Evolutionary conservation across 2,329 filamentous ascomycete genomes (phyloP), one percentile per base, ranked within the genome.

Genomic region (Colletotrichum kahawae): DNA sequence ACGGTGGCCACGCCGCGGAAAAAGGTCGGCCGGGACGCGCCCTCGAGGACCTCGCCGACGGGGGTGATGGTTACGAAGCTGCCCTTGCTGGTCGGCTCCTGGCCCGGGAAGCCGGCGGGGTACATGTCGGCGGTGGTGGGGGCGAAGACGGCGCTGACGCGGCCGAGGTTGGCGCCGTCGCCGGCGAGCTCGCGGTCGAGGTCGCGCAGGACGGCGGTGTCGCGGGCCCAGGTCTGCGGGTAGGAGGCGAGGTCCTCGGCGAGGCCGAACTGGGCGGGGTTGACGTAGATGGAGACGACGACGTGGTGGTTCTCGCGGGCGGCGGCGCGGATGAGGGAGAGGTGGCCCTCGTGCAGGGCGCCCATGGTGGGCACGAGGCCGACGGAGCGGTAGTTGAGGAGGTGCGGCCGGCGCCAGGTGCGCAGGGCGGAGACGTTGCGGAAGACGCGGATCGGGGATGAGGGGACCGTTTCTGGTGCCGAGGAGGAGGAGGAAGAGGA

Each of bases 311-410:
- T 97, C 80, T 98, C 95, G 63, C 89, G 88, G 2, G 96, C 96
- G 4, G 97, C 97, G 79, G 93, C 91, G 74, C 95, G 94, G 80
- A 98, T 94, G 27, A 99, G 90, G 5, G 94, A 94, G 67, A 98
- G 85, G 85, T 99, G 97, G 54, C 97, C 97, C 70, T 92, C 91
- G 84, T 99, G 97, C n/a, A 99, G 90, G 65, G 97, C 97, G 77
- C 97, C 97, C 97, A 99, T 98, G 36, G 97, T 99, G 2, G 97
- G 97, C 43, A 99, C 95, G 33, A 99, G 92, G 74, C 94, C 95
- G 73, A 99, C 92, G 59, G 92, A 93, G 72, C 93, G 91, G 79
- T 93, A 90, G 80, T 92, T 89, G 75, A 92, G 85, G 43, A 92
- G 85, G 75, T 95, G 91, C 54, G 92, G 89, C 27, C 87, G 89